Conservation (phyloP, 78 protist species). For the Dictyostelium capitatum region DNA sequence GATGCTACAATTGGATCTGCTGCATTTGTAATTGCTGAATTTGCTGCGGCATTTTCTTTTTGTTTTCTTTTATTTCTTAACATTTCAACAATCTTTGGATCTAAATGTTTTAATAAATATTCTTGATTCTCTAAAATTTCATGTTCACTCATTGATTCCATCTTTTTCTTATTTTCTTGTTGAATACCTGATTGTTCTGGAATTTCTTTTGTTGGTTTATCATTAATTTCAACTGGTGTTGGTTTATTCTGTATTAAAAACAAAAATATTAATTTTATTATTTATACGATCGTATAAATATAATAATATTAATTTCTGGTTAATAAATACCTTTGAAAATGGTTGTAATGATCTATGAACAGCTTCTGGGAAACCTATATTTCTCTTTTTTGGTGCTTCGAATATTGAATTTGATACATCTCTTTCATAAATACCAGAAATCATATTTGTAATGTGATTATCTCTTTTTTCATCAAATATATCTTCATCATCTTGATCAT, state of each 20-base stretch:
- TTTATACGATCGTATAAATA: not conserved
- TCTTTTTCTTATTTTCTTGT: slow-evolving; percentile 49
- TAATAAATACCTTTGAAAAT: slow-evolving; percentile 12
- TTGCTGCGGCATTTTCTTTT: not conserved
- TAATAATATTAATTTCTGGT: not conserved
- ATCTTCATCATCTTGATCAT: slow-evolving; percentile 14
- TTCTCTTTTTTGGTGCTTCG: slow-evolving; percentile 64
- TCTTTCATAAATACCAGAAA: slow-evolving; percentile 41
- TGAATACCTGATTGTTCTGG: slow-evolving; percentile 17
- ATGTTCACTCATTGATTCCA: slow-evolving; percentile 31
- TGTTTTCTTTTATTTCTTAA: slow-evolving; percentile 25
- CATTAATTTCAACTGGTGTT: not conserved
- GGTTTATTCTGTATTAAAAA: not conserved
- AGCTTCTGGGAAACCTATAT: slow-evolving; percentile 44
- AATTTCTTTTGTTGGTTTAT: not conserved
- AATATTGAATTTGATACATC: slow-evolving; percentile 50
- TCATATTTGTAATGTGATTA: slow-evolving; percentile 42
- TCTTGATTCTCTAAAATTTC: slow-evolving; percentile 71
- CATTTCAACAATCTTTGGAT: slow-evolving; percentile 57
- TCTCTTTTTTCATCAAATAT: slow-evolving; percentile 17
- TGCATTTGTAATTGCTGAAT: not conserved
- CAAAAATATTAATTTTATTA: not conserved
- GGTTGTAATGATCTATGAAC: slow-evolving; percentile 56
- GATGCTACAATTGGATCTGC: not conserved
- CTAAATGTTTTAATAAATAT: slow-evolving; percentile 57